These are phyloP conservation scores for Cichorium intybus DNA, from an alignment of 140 eudicot genomes.

Conservation along the genomic window DNA sequence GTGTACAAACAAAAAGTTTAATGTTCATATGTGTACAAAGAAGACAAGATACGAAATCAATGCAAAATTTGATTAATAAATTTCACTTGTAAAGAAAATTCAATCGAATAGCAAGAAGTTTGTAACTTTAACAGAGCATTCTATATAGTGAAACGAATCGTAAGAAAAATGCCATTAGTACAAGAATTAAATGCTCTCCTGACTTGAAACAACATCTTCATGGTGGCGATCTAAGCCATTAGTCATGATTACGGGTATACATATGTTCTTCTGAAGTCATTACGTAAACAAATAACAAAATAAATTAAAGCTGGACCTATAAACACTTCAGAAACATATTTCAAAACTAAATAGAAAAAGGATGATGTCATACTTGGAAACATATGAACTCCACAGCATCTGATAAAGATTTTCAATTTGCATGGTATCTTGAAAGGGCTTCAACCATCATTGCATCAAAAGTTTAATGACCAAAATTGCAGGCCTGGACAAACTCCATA, in stretches of 20 bases:
- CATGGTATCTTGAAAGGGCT: slow-evolving; percentile 35
- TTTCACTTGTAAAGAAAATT: too few relatives aligned
- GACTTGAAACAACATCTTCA: too few relatives aligned
- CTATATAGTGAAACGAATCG: too few relatives aligned
- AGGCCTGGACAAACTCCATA: slow-evolving; percentile 77
- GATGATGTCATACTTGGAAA: slow-evolving; percentile 31
- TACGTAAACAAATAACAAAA: slow-evolving; percentile 19
- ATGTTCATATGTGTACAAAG: too few relatives aligned
- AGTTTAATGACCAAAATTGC: slow-evolving; percentile 78
- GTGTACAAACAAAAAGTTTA: too few relatives aligned
- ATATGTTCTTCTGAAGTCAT: slow-evolving; percentile 18
- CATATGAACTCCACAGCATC: slow-evolving; percentile 19
- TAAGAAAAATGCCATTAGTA: too few relatives aligned
- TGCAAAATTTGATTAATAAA: too few relatives aligned
- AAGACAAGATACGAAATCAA: too few relatives aligned
- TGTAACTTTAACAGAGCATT: too few relatives aligned
- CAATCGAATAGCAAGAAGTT: too few relatives aligned
- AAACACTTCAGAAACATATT: slow-evolving; percentile 30
- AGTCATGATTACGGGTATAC: slow-evolving; percentile 5
- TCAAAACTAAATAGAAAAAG: slow-evolving; percentile 25
- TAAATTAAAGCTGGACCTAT: slow-evolving; percentile 31
- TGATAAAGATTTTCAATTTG: slow-evolving; percentile 20
- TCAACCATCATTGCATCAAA: slow-evolving; percentile 12
- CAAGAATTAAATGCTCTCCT: too few relatives aligned
- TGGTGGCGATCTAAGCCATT: background rate